Conservation (phyloP, 1,139 yeast species). For the Pichia inconspicua region DNA sequence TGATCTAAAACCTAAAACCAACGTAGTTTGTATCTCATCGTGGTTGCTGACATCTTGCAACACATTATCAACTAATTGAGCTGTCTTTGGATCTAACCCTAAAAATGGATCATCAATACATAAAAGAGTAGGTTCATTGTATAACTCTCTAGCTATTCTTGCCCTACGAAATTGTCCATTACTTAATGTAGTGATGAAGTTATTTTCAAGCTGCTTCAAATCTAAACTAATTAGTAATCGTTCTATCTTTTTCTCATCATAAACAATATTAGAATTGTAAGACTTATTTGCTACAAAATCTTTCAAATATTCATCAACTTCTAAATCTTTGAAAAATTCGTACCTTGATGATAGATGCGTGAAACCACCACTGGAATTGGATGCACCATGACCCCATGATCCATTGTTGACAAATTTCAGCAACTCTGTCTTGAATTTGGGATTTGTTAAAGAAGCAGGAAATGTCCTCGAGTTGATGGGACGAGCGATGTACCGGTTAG, state of each 20-base stretch:
- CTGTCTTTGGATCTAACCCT: conserved; percentile 78
- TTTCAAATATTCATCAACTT: conserved; percentile 69
- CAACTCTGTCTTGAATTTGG: conserved; percentile 39
- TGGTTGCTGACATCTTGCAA: conserved; percentile 24
- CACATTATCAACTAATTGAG: conserved; percentile 49
- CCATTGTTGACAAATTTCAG: conserved; percentile 62
- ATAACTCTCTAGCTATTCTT: conserved; percentile 66
- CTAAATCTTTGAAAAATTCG: conserved; percentile 70
- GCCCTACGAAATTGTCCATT: conserved; percentile 94
- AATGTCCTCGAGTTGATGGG: conserved; percentile 51
- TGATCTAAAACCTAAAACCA: conserved; percentile 66
- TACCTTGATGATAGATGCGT: conserved; percentile 82
- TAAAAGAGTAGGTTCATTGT: conserved; percentile 56
- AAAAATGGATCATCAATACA: conserved; percentile 86
- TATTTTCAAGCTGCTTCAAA: conserved; percentile 47
- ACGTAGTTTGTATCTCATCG: conserved; percentile 29
- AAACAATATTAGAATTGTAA: conserved; percentile 38
- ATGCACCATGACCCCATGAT: conserved; percentile 29
- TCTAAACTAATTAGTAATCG: conserved; percentile 36
- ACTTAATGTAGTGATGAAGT: conserved; percentile 82
- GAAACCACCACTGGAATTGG: conserved; percentile 29
- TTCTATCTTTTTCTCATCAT: conserved; percentile 13
- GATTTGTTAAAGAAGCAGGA: conserved; percentile 35
- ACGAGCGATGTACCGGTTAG: conserved; percentile 40
- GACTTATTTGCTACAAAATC: conserved; percentile 48